Evolutionary conservation across 805 yeast genomes (phyloP).

Genomic region (Candida ovalis): DNA sequence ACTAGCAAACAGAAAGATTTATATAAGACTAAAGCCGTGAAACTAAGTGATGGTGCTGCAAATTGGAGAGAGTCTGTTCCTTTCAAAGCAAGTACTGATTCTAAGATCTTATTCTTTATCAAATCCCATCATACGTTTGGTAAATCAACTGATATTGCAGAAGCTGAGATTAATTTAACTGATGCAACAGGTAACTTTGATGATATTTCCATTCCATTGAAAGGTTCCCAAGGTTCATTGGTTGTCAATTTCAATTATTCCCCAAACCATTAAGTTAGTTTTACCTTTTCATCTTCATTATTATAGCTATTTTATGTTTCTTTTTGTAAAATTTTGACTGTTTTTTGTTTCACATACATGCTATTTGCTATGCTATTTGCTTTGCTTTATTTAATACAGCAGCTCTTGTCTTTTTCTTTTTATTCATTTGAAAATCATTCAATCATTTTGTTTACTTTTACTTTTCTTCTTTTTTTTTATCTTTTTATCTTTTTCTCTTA

Average conservation of each 20-base stretch:
- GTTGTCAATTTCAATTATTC: constrained; percentile 38
- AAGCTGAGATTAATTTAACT: constrained; percentile 47
- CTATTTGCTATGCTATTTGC: no score
- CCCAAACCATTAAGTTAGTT: constrained; percentile 6
- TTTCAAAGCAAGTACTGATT: constrained; percentile 64
- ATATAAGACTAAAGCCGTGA: constrained; percentile 58
- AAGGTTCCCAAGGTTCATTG: constrained; percentile 35
- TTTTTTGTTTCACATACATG: neutral
- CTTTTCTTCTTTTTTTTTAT: no score
- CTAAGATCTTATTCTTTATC: constrained; percentile 56
- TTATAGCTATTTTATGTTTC: no score
- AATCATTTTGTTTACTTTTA: no score
- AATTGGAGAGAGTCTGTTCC: constrained; percentile 62
- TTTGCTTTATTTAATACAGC: no score
- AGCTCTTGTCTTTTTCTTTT: no score
- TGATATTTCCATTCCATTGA: constrained; percentile 36
- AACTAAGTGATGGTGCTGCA: constrained; percentile 43
- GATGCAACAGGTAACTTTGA: constrained; percentile 47
- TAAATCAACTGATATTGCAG: constrained; percentile 61
- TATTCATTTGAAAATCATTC: no score
- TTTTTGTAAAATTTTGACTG: neutral
- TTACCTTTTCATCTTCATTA: no score
- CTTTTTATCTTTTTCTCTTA: no score
- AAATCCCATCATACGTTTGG: constrained; percentile 71
- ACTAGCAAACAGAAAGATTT: constrained; percentile 48